Evolutionary conservation across 495 filamentous ascomycete species (phyloP).

Genomic region (Aspergillus funiculosus): DNA sequence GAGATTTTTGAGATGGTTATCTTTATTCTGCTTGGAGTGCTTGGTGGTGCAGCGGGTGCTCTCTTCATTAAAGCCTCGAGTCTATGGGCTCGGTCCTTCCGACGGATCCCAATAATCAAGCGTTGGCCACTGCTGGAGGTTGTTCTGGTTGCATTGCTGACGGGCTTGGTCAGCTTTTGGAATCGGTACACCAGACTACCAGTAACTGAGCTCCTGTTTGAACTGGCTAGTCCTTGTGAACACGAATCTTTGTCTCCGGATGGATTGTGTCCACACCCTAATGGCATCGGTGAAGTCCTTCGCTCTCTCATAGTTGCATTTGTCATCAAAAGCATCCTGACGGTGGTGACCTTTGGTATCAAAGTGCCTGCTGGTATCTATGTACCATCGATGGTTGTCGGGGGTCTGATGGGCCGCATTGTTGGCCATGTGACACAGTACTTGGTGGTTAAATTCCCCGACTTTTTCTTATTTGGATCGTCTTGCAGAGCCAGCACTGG

Average conservation of each 20-base stretch:
- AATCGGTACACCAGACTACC: constrained; percentile 84
- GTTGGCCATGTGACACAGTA: constrained; percentile 87
- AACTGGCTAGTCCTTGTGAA: constrained; percentile 83
- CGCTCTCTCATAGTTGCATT: constrained; percentile 68
- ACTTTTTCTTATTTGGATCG: constrained; percentile 60
- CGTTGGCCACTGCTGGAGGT: constrained; percentile 82
- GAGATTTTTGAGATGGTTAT: constrained; percentile 81
- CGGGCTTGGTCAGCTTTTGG: constrained; percentile 85
- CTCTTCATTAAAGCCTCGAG: constrained; percentile 94
- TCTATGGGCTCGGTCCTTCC: constrained; percentile 83
- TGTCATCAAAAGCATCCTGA: constrained; percentile 82
- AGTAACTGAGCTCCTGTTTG: constrained; percentile 84
- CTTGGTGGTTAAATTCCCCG: constrained; percentile 64
- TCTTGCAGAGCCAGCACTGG: constrained; percentile 61
- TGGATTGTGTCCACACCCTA: constrained; percentile 71
- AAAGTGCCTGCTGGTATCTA: constrained; percentile 97
- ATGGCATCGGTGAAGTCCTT: constrained; percentile 69
- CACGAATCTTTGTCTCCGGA: constrained; percentile 50
- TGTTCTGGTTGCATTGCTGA: constrained; percentile 76
- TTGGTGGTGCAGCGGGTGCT: constrained; percentile 80
- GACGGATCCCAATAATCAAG: constrained; percentile 75
- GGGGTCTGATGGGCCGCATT: constrained; percentile 83
- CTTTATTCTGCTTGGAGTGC: constrained; percentile 77
- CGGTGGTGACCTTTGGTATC: constrained; percentile 84
- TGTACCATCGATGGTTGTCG: constrained; percentile 97